Evolutionary conservation across 495 filamentous ascomycete genomes (phyloP), one percentile per base, ranked within the genome.

Genomic region (Talaromyces borbonicus): DNA sequence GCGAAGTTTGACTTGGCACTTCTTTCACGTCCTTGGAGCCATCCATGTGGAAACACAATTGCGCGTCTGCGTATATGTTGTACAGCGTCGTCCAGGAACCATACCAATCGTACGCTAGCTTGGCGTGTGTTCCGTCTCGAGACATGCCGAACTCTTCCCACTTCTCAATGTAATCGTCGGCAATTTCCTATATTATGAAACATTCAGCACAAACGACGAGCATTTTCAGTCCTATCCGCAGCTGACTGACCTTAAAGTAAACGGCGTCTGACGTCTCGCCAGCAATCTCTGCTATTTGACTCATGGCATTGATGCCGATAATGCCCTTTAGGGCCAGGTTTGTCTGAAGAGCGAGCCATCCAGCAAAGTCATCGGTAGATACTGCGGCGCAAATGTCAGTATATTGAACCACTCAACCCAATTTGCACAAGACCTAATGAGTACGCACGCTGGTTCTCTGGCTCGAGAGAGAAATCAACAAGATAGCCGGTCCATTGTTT

Each of bases 51-150:
- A 93, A 90, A 60, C 84, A 87, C 43, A 95, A 78, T 14, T 89
- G 72, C 7, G 81, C 76, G 52, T 95, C 88, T 24, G 80, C 83
- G 62, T 84, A 95, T 20, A 94, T 72, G 52, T 94, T 95, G 65
- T 96, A 96, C 15, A 95, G 74, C 1, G 87, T 95, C 36, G 89
- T 94, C 90, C 90, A 97, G 33, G 84, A 89, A 8, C 90, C 90
- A 54, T 86, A 89, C 88, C 90, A 95, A 43, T 89, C 77, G 60
- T 97, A 97, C 0, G 90, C 84, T 27, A 97, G 68, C 59, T 95
- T 94, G 20, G 87, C 87, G 54, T 95, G 86, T 1, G 83, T 78
- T 30, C 77, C 72, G 62, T 97, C 90, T 20, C 87, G 72, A 0
- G 84, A 86, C 55, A 93, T 80, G 43, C 79, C 90, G 49, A 77